These are phyloP conservation scores for Salix viminalis DNA, from an alignment of 345 rosid species.

Conservation along the genomic window DNA sequence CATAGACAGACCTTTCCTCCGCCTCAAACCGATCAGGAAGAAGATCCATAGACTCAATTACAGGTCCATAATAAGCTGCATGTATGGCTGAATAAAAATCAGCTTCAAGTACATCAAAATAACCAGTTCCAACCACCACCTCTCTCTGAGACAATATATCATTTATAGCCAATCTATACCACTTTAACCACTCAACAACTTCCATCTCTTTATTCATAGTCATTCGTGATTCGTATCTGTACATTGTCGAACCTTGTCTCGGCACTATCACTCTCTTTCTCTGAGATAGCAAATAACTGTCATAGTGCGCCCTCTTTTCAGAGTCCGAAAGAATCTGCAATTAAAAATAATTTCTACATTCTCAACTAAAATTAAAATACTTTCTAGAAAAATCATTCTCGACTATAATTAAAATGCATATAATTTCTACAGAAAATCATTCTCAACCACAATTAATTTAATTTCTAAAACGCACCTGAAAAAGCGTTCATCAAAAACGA, in stretches of 20 bases:
- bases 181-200: conserved; percentile 88
- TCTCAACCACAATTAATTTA: no score
- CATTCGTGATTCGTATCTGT: conserved; percentile 36
- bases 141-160: conserved; percentile 67
- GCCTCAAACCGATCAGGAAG: conserved; percentile 95
- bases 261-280: conserved; percentile 38
- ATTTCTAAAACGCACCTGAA: no score
- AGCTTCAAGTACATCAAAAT: conserved; percentile 71
- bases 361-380: no score
- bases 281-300: conserved; percentile 53
- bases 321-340: conserved; percentile 90
- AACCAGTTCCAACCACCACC: conserved; percentile 59
- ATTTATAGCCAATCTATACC: conserved; percentile 77
- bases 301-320: conserved; percentile 63
- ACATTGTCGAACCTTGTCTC: conserved; percentile 34
- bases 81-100: conserved; percentile 81
- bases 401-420: no score
- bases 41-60: conserved; percentile 66
- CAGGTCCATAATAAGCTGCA: conserved; percentile 79
- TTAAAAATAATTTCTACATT: not conserved
- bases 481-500: no score
- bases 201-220: conserved; percentile 56
- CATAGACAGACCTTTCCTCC: conserved; percentile 83
- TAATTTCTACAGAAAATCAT: no score
- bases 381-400: no score